A percentile compares a stretch with the other conserved stretches of the same genome.
These are phyloP conservation scores for Candida mesenterica DNA, from an alignment of 1,139 yeast species.

Conservation along the genomic window DNA sequence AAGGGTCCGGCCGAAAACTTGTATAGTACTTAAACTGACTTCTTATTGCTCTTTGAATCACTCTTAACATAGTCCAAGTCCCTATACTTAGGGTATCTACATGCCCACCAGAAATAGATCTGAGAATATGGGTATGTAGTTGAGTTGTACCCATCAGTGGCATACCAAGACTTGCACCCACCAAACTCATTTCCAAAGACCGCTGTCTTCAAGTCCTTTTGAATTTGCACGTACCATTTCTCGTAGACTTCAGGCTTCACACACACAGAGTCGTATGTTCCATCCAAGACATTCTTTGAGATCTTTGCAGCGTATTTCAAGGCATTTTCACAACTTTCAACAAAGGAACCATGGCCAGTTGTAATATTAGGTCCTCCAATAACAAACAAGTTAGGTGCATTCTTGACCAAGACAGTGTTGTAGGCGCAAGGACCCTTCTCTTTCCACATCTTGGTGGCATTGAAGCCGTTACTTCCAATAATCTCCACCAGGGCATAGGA, in stretches of 20 bases:
- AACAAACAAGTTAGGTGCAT: constrained; percentile 37
- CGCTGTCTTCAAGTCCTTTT: constrained; percentile 25
- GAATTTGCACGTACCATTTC: constrained; percentile 34
- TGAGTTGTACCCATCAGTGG: constrained; percentile 26
- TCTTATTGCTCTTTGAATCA: constrained; percentile 8
- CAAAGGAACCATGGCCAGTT: constrained; percentile 46
- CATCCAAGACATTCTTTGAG: constrained; percentile 29
- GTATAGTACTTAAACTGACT: too few relatives aligned
- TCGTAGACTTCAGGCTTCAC: constrained; percentile 37
- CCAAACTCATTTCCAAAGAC: constrained; percentile 45
- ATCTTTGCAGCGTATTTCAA: constrained; percentile 26
- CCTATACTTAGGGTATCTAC: constrained; percentile 27
- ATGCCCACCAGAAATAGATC: constrained; percentile 30
- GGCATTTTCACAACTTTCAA: constrained; percentile 41
- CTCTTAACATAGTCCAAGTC: constrained; percentile 21
- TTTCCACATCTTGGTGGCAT: constrained; percentile 26
- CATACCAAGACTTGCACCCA: constrained; percentile 46
- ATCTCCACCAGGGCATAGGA: constrained; percentile 22
- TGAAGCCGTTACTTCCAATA: constrained; percentile 28
- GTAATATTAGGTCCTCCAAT: constrained; percentile 46
- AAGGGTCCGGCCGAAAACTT: too few relatives aligned
- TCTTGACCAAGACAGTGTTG: constrained; percentile 32
- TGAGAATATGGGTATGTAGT: constrained; percentile 45
- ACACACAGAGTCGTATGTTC: constrained; percentile 27
- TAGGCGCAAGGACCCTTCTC: constrained; percentile 37